Base-by-base conservation (phyloP, 768 basidiomycete genomes). In the Tricholoma matsutake region DNA sequence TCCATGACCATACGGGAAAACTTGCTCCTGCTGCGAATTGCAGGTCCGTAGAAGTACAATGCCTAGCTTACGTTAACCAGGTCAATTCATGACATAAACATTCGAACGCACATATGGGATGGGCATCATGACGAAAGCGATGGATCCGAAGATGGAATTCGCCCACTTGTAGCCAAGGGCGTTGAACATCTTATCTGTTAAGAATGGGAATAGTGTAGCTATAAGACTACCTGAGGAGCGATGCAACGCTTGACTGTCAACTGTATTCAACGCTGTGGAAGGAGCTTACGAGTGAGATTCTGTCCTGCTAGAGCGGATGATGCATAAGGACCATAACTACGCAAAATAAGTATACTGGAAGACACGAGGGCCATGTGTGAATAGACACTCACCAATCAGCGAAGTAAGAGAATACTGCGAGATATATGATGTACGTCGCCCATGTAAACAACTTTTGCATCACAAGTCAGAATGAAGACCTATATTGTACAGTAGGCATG, bases 291-390 rank as follows among this genome's bases (percentile, higher is more conserved):
- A 58, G 81, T 78, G 59, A 88, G 75, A 66, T 83, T 85, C 68
- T 89, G 87, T 2, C 83, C 88, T 0, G 88, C 88, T 18, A 88
- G 73, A 11, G 88, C 88, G 0, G 86, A 87, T 0, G 86, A 88
- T 7, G 88, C 88, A 67, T 84, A 89, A 4, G 80, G 80, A 4
- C 83, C 83, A 56, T 85, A 84, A 62, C 84, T 76, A 28, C 11
- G 13, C 29, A 18, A 18, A 56, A 2, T 49, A 59, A 22, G 54
- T 18, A 49, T 57, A 1, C 22, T 25, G 22, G 22, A 25, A 25
- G 22, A 25, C 22, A 25, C 22, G 22, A 25, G 53, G 22, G 22
- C 22, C 22, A 25, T 25, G 22, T 25, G 22, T 3, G 16, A 14
- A 10, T 18, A 41, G 11, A 25, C 41, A 66, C 79, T 20, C 68